A percentile compares a stretch with the other conserved stretches of the same genome.
Conservation (phyloP, 495 filamentous ascomycete genomes). For the Friedmanniomyces endolithicus region DNA sequence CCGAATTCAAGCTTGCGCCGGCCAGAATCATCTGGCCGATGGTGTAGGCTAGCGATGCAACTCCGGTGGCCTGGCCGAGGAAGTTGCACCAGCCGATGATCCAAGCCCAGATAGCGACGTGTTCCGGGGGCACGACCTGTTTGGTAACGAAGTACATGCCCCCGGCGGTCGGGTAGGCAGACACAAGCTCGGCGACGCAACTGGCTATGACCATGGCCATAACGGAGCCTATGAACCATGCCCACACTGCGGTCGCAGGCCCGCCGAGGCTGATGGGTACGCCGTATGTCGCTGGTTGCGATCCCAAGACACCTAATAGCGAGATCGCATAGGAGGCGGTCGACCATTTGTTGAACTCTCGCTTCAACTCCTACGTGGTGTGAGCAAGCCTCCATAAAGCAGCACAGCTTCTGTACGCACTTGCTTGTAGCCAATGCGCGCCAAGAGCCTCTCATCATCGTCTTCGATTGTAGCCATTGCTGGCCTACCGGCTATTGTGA, state of each 20-base stretch:
- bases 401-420: constrained; percentile 30
- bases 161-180: constrained; percentile 41
- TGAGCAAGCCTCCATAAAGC: no score
- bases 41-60: constrained; percentile 55
- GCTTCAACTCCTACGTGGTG: constrained; percentile 39
- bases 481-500: background rate
- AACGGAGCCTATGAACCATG: constrained; percentile 55
- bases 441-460: constrained; percentile 53
- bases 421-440: constrained; percentile 58
- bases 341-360: constrained; percentile 63
- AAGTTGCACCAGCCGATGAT: constrained; percentile 56
- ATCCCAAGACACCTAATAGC: constrained; percentile 56
- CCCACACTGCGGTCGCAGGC: constrained; percentile 59
- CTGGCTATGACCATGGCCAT: constrained; percentile 58
- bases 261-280: constrained; percentile 52
- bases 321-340: constrained; percentile 65
- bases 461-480: constrained; percentile 45
- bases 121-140: constrained; percentile 32
- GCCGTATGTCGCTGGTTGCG: constrained; percentile 56
- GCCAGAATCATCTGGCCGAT: constrained; percentile 56
- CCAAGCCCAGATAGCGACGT: constrained; percentile 39
- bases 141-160: constrained; percentile 41
- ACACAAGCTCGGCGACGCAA: constrained; percentile 46
- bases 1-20: constrained; percentile 48
- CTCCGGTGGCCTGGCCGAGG: constrained; percentile 51